Evolutionary conservation across 371 early-diverging fungal species (phyloP).

Genomic region (Lichtheimia hyalospora): DNA sequence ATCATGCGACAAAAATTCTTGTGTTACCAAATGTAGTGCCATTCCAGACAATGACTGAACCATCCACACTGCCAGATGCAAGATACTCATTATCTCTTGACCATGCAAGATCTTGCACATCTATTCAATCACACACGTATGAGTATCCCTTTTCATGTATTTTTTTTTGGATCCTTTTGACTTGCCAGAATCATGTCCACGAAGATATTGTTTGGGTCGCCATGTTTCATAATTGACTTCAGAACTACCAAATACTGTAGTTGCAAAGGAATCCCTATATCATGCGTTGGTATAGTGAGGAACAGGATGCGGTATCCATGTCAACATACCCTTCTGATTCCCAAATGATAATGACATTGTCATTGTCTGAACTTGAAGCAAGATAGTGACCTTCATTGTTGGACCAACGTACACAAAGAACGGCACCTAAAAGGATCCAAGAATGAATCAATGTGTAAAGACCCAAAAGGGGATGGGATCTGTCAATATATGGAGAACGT

Average conservation of each 20-base stretch:
- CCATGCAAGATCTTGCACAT: constrained; percentile 95
- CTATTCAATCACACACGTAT: constrained; percentile 39
- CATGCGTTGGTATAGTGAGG: background rate
- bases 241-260: constrained; percentile 47
- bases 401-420: constrained; percentile 91
- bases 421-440: constrained; percentile 66
- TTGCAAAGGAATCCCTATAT: no score
- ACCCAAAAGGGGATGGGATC: background rate
- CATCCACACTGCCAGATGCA: constrained; percentile 93
- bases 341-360: constrained; percentile 92
- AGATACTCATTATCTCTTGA: constrained; percentile 84
- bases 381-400: constrained; percentile 71
- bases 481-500: background rate
- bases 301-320: background rate
- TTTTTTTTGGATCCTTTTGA: no score
- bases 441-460: constrained; percentile 6
- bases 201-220: constrained; percentile 77
- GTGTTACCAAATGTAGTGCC: constrained; percentile 73
- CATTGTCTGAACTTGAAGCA: constrained; percentile 88
- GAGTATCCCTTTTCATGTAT: no score
- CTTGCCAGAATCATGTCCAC: constrained; percentile 89
- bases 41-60: constrained; percentile 84
- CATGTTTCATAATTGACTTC: constrained; percentile 75
- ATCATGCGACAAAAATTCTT: background rate
- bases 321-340: constrained; percentile 62